Evolutionary conservation across 1,139 yeast species (phyloP).

Genomic region (Protomyces inundatus): DNA sequence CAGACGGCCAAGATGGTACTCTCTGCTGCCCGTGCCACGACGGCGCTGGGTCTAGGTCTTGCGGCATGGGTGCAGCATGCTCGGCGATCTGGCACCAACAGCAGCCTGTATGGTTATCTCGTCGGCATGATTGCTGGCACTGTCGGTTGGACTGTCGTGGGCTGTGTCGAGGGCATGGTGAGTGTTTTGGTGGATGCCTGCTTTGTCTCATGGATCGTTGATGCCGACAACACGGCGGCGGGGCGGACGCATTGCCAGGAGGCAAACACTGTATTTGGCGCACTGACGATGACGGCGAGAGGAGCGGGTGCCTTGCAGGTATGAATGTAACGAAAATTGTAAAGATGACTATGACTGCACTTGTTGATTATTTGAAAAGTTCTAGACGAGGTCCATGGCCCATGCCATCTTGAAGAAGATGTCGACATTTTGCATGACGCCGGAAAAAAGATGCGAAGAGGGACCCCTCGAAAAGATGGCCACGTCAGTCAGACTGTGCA

Average conservation of each 20-base stretch:
- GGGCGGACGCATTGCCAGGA: conserved; percentile 21
- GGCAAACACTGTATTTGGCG: conserved; percentile 16
- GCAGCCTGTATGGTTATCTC: conserved; percentile 42
- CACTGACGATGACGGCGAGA: neutral
- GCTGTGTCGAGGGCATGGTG: conserved; percentile 44
- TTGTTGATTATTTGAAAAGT: too few relatives aligned
- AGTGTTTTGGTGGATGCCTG: conserved; percentile 43
- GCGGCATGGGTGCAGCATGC: conserved; percentile 45
- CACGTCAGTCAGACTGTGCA: conserved; percentile 8
- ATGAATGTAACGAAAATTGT: neutral
- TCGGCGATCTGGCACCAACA: conserved; percentile 34
- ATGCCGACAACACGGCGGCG: conserved; percentile 29
- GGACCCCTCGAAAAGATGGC: conserved; percentile 2
- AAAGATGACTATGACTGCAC: too few relatives aligned
- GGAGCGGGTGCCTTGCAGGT: neutral
- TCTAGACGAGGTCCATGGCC: neutral
- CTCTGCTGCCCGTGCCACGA: conserved; percentile 41
- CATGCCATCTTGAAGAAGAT: neutral
- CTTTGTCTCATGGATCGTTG: conserved; percentile 41
- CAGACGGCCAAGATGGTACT: conserved; percentile 41
- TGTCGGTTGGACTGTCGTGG: conserved; percentile 45
- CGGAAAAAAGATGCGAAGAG: neutral
- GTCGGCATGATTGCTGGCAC: conserved; percentile 43
- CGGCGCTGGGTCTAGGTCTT: conserved; percentile 41
- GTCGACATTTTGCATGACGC: neutral